A percentile compares a stretch with the other conserved stretches of the same genome.
phyloP scores from a whole-genome alignment of 768 basidiomycete species.

The Suillus paluster region DNA sequence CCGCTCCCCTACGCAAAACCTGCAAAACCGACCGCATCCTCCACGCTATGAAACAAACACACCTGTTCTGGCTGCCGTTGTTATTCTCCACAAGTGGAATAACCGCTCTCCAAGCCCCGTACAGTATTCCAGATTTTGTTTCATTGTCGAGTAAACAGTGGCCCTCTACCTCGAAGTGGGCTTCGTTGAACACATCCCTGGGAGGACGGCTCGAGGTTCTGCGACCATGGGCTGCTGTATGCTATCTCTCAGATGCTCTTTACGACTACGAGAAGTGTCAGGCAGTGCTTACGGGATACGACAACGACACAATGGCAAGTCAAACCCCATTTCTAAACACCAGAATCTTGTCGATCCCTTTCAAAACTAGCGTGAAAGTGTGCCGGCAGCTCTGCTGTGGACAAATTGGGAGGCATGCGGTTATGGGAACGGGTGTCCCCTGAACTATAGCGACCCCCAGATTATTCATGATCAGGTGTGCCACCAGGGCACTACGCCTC shows the following conservation, averaged over 20 bases:
- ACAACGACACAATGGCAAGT: conserved; percentile 14
- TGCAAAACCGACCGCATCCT: neutral
- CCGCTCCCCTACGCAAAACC: neutral
- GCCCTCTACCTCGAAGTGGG: conserved; percentile 17
- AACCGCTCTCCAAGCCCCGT: conserved; percentile 2
- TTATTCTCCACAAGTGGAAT: neutral
- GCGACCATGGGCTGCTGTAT: conserved; percentile 23
- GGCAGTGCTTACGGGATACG: conserved; percentile 17
- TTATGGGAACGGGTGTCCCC: conserved; percentile 20
- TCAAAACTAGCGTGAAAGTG: conserved; percentile 20
- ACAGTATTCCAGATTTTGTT: neutral
- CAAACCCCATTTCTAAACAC: neutral
- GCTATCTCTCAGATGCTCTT: conserved; percentile 13
- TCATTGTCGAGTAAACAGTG: conserved; percentile 11
- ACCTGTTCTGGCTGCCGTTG: neutral
- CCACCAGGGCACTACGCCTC: conserved; percentile 24
- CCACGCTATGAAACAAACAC: neutral
- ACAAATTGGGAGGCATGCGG: conserved; percentile 27
- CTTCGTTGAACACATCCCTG: conserved; percentile 13
- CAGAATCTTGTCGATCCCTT: neutral
- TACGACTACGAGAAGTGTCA: conserved; percentile 15
- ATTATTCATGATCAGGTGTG: conserved; percentile 14
- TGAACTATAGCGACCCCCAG: conserved; percentile 25
- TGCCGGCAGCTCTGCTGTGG: conserved; percentile 25
- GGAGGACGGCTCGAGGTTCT: conserved; percentile 15